Evolutionary conservation across 495 filamentous ascomycete species (phyloP).

Genomic region (Astrothelium macrocarpum): DNA sequence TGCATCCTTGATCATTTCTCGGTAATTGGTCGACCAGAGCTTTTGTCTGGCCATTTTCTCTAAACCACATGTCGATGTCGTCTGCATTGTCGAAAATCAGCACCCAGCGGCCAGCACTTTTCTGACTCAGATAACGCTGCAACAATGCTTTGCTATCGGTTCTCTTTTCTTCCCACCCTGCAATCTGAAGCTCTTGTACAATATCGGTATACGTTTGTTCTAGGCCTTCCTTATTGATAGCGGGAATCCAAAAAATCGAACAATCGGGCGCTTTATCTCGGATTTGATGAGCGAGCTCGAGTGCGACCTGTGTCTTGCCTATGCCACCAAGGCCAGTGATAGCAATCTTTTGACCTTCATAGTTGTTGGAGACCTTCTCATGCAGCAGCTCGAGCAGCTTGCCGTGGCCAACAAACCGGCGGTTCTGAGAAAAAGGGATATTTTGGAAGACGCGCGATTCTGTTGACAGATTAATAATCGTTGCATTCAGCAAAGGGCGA

Average conservation of each 20-base stretch:
- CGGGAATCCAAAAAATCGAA: constrained; percentile 44
- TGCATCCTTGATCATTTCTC: background rate
- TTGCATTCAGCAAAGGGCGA: background rate
- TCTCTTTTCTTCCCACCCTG: constrained; percentile 16
- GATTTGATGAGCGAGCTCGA: constrained; percentile 38
- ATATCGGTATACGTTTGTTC: constrained; percentile 39
- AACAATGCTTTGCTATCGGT: constrained; percentile 27
- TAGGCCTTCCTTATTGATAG: constrained; percentile 32
- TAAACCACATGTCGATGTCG: background rate
- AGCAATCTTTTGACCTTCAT: constrained; percentile 18
- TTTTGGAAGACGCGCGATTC: background rate
- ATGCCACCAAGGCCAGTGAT: constrained; percentile 40
- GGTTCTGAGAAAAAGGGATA: constrained; percentile 24
- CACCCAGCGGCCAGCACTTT: constrained; percentile 1
- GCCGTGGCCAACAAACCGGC: constrained; percentile 26
- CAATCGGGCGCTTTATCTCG: constrained; percentile 31
- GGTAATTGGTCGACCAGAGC: background rate
- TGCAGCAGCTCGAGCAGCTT: constrained; percentile 17
- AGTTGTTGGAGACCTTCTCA: constrained; percentile 20
- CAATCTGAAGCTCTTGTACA: constrained; percentile 18
- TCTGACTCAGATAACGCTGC: constrained; percentile 25
- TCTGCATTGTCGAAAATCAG: background rate
- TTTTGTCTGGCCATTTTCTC: background rate
- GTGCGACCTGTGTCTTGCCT: constrained; percentile 43
- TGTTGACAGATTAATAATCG: background rate